Evolutionary conservation across 78 protist genomes (phyloP), one percentile per base, ranked within the genome.

Genomic region (Dictyostelium purpureum): DNA sequence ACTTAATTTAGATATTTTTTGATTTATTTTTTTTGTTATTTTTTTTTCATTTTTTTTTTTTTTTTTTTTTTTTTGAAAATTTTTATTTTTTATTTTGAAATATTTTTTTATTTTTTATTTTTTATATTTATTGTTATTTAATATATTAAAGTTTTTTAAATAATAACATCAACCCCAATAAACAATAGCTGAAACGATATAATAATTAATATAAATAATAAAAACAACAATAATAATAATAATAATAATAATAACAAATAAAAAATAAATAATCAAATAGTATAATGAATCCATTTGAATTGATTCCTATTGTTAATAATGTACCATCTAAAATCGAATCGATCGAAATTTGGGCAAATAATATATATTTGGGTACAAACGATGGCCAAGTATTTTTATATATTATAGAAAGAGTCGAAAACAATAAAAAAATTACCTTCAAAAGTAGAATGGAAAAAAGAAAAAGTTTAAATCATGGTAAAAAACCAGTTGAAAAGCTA

Each of bases 371-470:
- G 12, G 91, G 91, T 57, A 85, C 91, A 54, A 85, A 73, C 45
- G 91, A 85, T 73, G 91, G 91, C 28, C 91, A 85, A 56, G 45
- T 85, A 33, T 43, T 85, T 59, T 45, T 85, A n/a, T 85, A 85
- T 47, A 45, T 85, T 11, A 73, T 85, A 33, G 91, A 85, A 59
- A 85, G 73, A 31, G 91, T 85, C 0, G 91, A 85, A 73, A 21
- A n/a, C 14, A 77, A 77, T 56, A 77, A 57, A 77, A 77, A 85
- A 51, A 38, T 73, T 16, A 47, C 82, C 1, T 85, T 85, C 31
- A 85, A 85, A 43, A 71, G 80, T n/a, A 51, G 81, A 45, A 70
- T 85, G 81, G 91, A 85, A 45, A 85, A 85, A 51, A 85, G 66
- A 31, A 49, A 79, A 31, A 19, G 82, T 49, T 56, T 85, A 1